phyloP scores from a whole-genome alignment of 2,329 filamentous ascomycete species.

The Alternaria arbusti region DNA sequence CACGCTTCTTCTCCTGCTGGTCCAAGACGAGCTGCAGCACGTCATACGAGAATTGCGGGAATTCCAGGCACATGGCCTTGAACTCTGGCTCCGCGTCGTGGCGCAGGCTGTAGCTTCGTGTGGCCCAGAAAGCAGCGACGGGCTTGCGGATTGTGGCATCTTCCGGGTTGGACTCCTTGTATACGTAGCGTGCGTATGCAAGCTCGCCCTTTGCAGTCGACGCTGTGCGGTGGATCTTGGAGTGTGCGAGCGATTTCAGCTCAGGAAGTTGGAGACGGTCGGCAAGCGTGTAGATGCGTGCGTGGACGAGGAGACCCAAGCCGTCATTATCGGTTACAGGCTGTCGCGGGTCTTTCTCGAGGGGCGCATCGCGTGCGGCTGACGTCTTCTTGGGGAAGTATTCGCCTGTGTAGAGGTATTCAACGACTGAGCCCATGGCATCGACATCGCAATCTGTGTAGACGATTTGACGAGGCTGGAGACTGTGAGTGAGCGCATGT shows the following conservation, averaged over 20 bases:
- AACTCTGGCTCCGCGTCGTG: constrained; percentile 88
- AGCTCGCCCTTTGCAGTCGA: constrained; percentile 90
- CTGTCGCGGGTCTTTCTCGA: constrained; percentile 71
- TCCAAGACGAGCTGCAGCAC: constrained; percentile 73
- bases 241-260: constrained; percentile 78
- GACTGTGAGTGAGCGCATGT: neutral
- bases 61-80: constrained; percentile 82
- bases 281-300: constrained; percentile 86
- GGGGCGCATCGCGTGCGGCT: constrained; percentile 67
- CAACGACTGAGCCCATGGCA: constrained; percentile 78
- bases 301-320: constrained; percentile 84
- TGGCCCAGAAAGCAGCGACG: constrained; percentile 90
- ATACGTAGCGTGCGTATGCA: constrained; percentile 88
- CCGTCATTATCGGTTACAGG: constrained; percentile 78
- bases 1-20: constrained; percentile 54
- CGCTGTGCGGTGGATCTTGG: constrained; percentile 91
- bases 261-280: constrained; percentile 71
- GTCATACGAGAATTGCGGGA: constrained; percentile 91
- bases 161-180: constrained; percentile 73
- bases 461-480: constrained; percentile 69
- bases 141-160: constrained; percentile 79
- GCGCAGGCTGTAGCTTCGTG: constrained; percentile 77
- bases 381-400: constrained; percentile 74
- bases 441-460: constrained; percentile 73
- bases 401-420: constrained; percentile 84